These are phyloP conservation scores for Ogataea ramenticola DNA, from an alignment of 805 yeast species.

Conservation along the genomic window DNA sequence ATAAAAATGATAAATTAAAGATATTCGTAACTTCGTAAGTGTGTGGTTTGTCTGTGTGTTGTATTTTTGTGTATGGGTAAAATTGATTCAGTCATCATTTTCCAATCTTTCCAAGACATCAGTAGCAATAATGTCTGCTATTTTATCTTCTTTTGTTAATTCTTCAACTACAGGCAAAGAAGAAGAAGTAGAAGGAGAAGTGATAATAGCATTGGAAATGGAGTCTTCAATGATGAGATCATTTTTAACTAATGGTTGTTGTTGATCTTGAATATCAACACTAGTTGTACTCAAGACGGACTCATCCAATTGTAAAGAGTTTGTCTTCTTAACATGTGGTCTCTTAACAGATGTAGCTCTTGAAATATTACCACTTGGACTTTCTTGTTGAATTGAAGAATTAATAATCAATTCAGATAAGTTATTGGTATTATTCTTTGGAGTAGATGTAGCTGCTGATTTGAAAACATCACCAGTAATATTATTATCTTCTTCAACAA, in stretches of 20 bases:
- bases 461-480: too few relatives aligned
- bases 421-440: neutral
- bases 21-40: too few relatives aligned
- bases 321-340: neutral
- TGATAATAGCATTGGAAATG: neutral
- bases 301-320: neutral
- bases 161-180: neutral
- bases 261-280: too few relatives aligned
- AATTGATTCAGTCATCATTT: neutral
- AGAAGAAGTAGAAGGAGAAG: neutral
- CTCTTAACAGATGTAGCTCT: neutral
- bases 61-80: too few relatives aligned
- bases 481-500: too few relatives aligned
- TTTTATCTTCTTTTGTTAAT: neutral
- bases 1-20: too few relatives aligned
- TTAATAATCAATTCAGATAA: neutral
- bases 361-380: neutral
- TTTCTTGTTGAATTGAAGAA: neutral
- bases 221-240: too few relatives aligned
- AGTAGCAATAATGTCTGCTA: conserved; percentile 3
- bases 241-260: too few relatives aligned
- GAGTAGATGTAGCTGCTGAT: neutral
- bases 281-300: neutral
- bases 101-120: conserved; percentile 3
- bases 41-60: too few relatives aligned